A percentile compares a stretch with the other conserved stretches of the same genome.
phyloP scores from a whole-genome alignment of 2,329 filamentous ascomycete species.

The Lasiodiplodia hormozganensis region DNA sequence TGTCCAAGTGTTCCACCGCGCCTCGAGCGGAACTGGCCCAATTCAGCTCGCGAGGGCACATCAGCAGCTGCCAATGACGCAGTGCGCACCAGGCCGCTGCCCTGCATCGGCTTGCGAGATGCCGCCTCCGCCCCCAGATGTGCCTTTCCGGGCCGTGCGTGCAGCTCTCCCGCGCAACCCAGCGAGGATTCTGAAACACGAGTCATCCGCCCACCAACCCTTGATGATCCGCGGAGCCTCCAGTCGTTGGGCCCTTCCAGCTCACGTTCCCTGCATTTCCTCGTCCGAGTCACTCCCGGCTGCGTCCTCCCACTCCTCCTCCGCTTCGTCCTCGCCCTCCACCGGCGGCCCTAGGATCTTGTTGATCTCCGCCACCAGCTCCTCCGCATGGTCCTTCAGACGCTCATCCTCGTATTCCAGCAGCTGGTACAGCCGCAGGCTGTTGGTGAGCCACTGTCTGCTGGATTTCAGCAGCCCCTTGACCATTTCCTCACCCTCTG shows the following conservation, averaged over 20 bases:
- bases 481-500: constrained; percentile 52
- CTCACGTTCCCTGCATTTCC: constrained; percentile 49
- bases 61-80: neutral
- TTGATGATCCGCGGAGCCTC: neutral
- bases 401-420: constrained; percentile 87
- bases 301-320: constrained; percentile 47
- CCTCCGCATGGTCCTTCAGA: constrained; percentile 75
- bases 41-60: neutral
- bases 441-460: constrained; percentile 82
- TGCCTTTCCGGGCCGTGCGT: constrained; percentile 21
- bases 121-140: constrained; percentile 3
- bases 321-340: constrained; percentile 51
- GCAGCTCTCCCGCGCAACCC: constrained; percentile 21
- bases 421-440: constrained; percentile 76
- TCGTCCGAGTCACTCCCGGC: constrained; percentile 44
- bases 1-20: constrained; percentile 1
- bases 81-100: constrained; percentile 7
- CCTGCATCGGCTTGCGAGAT: constrained; percentile 10
- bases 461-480: constrained; percentile 74
- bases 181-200: constrained; percentile 21
- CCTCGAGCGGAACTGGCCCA: neutral
- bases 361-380: constrained; percentile 65
- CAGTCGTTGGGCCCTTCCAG: neutral
- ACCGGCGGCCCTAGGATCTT: constrained; percentile 51
- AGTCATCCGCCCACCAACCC: constrained; percentile 13